These are phyloP conservation scores for Trametes cingulata DNA, from an alignment of 768 basidiomycete species.

Conservation along the genomic window DNA sequence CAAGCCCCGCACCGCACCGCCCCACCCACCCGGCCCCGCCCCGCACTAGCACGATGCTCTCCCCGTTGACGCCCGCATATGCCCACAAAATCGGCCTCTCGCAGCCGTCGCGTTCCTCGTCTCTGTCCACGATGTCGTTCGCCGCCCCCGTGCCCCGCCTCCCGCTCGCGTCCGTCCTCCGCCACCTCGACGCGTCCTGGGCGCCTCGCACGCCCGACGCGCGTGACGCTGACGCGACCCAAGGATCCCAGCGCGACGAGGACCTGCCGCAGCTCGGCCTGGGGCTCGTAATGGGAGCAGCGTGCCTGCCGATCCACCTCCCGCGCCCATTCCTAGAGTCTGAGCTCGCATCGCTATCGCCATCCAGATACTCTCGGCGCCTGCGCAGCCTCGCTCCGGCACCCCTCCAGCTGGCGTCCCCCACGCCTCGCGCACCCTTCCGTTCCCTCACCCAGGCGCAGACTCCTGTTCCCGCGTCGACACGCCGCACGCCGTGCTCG, in stretches of 20 bases:
- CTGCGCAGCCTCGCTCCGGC: slow-evolving; percentile 23
- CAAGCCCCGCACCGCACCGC: slow-evolving; percentile 6
- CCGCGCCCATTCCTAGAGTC: neutral
- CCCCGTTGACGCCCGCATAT: slow-evolving; percentile 7
- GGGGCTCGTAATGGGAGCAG: slow-evolving; percentile 8
- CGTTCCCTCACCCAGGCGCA: neutral
- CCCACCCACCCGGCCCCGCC: slow-evolving; percentile 11
- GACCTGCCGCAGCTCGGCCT: slow-evolving; percentile 2
- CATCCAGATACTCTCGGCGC: slow-evolving; percentile 19
- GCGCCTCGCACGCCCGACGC: slow-evolving; percentile 6
- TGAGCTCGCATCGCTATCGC: slow-evolving; percentile 5
- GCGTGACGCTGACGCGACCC: neutral
- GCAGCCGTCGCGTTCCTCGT: neutral
- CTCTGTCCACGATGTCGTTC: slow-evolving; percentile 12
- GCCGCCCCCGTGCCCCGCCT: slow-evolving; percentile 7
- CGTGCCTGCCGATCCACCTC: slow-evolving; percentile 1
- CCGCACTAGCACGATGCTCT: slow-evolving; percentile 8
- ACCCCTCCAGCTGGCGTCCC: slow-evolving; percentile 20
- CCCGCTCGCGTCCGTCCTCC: slow-evolving; percentile 10
- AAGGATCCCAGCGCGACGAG: neutral
- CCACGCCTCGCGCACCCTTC: slow-evolving; percentile 12
- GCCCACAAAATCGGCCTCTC: slow-evolving; percentile 5
- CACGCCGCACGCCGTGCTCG: neutral
- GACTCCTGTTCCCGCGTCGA: neutral
- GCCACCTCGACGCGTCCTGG: slow-evolving; percentile 4